Evolutionary conservation across 208 protist species (phyloP).

Genomic region (Zelonia costaricensis): DNA sequence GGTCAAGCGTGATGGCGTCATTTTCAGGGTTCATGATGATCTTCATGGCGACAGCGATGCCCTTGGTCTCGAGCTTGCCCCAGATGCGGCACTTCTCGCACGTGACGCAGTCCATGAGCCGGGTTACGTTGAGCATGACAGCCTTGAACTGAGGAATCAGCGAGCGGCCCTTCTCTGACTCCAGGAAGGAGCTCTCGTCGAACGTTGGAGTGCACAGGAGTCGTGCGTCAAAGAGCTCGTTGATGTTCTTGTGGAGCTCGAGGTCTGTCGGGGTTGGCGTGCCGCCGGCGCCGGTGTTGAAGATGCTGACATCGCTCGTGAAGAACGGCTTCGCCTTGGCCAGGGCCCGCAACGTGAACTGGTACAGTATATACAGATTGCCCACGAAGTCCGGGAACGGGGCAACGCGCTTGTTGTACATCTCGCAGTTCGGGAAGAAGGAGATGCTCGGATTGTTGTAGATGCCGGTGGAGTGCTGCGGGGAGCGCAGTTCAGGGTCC

Average conservation of each 20-base stretch:
- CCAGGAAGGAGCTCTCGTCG: constrained; percentile 80
- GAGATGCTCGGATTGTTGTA: constrained; percentile 82
- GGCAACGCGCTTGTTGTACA: constrained; percentile 63
- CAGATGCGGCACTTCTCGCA: constrained; percentile 94
- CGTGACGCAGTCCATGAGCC: constrained; percentile 90
- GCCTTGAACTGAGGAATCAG: constrained; percentile 76
- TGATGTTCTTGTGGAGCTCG: constrained; percentile 44
- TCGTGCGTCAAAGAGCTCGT: constrained; percentile 57
- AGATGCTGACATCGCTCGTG: constrained; percentile 44
- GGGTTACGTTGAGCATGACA: constrained; percentile 82
- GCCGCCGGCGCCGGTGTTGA: constrained; percentile 52
- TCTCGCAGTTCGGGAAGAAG: constrained; percentile 86
- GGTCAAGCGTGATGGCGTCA: constrained; percentile 33
- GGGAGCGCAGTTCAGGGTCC: constrained; percentile 59
- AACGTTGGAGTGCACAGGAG: constrained; percentile 78
- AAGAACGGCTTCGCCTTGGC: constrained; percentile 68
- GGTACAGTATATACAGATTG: constrained; percentile 89
- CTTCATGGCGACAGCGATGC: constrained; percentile 82
- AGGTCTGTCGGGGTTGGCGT: constrained; percentile 46
- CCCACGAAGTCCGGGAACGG: constrained; percentile 63
- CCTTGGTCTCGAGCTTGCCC: constrained; percentile 90
- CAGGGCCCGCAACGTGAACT: constrained; percentile 86
- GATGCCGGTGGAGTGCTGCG: constrained; percentile 45
- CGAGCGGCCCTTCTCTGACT: constrained; percentile 46
- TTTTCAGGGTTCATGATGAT: constrained; percentile 59